These are phyloP conservation scores for Osmanthus fragrans DNA, from an alignment of 257 asterid genomes.

Conservation along the genomic window DNA sequence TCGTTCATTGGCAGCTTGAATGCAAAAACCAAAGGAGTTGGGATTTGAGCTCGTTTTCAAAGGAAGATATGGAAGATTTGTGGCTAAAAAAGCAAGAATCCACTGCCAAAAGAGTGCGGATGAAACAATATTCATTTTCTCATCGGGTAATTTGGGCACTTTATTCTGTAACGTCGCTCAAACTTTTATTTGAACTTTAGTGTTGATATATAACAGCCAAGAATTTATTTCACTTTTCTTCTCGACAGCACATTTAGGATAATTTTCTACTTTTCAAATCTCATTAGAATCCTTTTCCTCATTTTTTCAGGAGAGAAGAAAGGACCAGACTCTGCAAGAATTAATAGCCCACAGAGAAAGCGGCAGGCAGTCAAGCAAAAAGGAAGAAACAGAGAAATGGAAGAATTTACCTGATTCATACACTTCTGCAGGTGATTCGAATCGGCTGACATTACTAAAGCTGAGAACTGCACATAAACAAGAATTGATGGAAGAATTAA, in stretches of 20 bases:
- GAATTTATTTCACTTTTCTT: not conserved
- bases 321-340: slow-evolving; percentile 48
- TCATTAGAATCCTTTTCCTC: not conserved
- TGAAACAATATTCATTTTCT: slow-evolving; percentile 76
- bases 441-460: slow-evolving; percentile 36
- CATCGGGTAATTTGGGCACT: slow-evolving; percentile 51
- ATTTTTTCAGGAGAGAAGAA: slow-evolving; percentile 59
- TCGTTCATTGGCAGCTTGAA: slow-evolving; percentile 38
- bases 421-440: slow-evolving; percentile 33
- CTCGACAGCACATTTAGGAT: not conserved
- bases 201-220: not conserved
- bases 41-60: slow-evolving; percentile 55
- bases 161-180: not conserved
- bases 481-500: slow-evolving; percentile 41
- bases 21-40: slow-evolving; percentile 49
- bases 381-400: slow-evolving; percentile 37
- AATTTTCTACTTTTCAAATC: not conserved
- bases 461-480: slow-evolving; percentile 39
- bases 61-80: slow-evolving; percentile 57
- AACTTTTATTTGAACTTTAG: not conserved
- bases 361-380: slow-evolving; percentile 39
- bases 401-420: slow-evolving; percentile 34
- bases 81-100: slow-evolving; percentile 63
- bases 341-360: slow-evolving; percentile 38
- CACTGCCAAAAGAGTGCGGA: slow-evolving; percentile 61